Evolutionary conservation across 352 stramenopile genomes (phyloP).

Genomic region (Pythium grandisporangium): DNA sequence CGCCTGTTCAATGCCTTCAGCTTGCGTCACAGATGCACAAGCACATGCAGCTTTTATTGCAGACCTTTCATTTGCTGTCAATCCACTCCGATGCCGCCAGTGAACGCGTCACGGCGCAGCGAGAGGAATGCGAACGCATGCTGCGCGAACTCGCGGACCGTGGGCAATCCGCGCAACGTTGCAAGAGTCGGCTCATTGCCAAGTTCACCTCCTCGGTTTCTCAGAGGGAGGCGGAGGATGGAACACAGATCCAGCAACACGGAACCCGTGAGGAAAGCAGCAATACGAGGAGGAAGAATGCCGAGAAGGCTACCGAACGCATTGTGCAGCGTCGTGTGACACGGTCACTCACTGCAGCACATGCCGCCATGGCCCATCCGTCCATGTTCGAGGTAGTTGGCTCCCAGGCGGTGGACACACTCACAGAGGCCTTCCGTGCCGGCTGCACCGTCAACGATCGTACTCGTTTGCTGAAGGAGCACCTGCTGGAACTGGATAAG

Average conservation of each 20-base stretch:
- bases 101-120: conserved; percentile 1
- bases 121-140: conserved; percentile 43
- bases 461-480: conserved; percentile 35
- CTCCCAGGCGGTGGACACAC: conserved; percentile 43
- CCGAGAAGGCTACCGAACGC: neutral
- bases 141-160: conserved; percentile 55
- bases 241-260: no score
- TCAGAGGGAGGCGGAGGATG: no score
- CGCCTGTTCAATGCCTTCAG: conserved; percentile 66
- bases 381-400: conserved; percentile 84
- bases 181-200: conserved; percentile 54
- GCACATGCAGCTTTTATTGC: conserved; percentile 70
- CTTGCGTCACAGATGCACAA: conserved; percentile 85
- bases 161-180: conserved; percentile 45
- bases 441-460: conserved; percentile 40
- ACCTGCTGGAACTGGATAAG: conserved; percentile 62
- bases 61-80: conserved; percentile 53
- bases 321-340: conserved; percentile 52
- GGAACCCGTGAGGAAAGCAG: no score
- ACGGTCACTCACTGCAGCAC: conserved; percentile 63
- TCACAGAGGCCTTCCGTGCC: conserved; percentile 31
- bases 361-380: conserved; percentile 67
- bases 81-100: conserved; percentile 2
- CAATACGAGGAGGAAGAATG: neutral
- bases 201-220: conserved; percentile 15